Evolutionary conservation across 1,284 basidiomycete species (phyloP).

Genomic region (Apiotrichum sp.): DNA sequence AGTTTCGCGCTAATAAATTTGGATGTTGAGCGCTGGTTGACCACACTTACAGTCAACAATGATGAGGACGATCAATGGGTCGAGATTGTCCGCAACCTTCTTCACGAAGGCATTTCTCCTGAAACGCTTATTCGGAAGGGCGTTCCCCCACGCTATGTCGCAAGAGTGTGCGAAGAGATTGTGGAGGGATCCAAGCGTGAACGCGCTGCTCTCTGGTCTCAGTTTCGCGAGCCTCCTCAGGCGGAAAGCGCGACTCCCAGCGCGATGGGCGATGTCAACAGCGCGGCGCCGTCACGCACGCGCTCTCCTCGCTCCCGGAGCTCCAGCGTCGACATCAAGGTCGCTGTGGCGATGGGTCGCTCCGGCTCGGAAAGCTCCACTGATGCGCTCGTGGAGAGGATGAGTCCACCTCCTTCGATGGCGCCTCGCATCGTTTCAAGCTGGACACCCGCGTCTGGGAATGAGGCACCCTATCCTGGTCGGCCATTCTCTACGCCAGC

Average conservation of each 20-base stretch:
- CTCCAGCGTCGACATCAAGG: conserved; percentile 26
- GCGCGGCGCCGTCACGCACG: not conserved
- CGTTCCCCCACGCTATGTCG: conserved; percentile 28
- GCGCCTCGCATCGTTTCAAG: conserved; percentile 7
- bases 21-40: not conserved
- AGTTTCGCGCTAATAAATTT: not conserved
- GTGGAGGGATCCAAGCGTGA: conserved; percentile 22
- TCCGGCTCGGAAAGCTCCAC: conserved; percentile 22
- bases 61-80: conserved; percentile 31
- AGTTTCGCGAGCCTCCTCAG: conserved; percentile 11
- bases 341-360: conserved; percentile 13
- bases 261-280: not conserved
- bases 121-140: conserved; percentile 29
- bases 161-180: conserved; percentile 34
- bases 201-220: conserved; percentile 20
- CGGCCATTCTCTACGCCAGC: not conserved
- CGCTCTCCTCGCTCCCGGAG: not conserved
- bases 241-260: conserved; percentile 10
- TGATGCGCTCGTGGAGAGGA: conserved; percentile 21
- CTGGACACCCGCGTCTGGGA: conserved; percentile 3
- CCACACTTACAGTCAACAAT: conserved; percentile 7
- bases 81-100: conserved; percentile 30
- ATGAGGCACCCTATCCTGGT: not conserved
- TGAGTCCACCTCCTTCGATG: conserved; percentile 7
- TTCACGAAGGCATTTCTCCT: conserved; percentile 29